Evolutionary conservation across 176 grass and related monocot genomes (phyloP).

Genomic region (Rhynchospora tenuis): DNA sequence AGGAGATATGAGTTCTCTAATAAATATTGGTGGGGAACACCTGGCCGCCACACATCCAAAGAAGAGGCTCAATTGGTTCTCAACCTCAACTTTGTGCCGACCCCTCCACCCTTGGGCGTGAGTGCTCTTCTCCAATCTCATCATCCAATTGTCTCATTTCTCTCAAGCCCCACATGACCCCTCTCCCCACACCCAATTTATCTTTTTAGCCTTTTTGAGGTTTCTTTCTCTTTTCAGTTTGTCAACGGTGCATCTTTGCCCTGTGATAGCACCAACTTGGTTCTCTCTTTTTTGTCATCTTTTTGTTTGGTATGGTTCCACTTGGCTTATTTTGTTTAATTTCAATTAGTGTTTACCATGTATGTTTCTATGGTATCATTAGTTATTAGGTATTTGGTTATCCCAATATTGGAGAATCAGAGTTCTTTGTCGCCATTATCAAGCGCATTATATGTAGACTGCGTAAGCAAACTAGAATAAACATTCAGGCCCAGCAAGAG

Average conservation of each 20-base stretch:
- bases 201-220: background rate
- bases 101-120: background rate
- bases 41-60: background rate
- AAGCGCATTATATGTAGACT: background rate
- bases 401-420: background rate
- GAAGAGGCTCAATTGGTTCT: background rate
- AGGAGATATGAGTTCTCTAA: background rate
- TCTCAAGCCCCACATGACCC: slow-evolving; percentile 8
- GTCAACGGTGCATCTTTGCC: slow-evolving; percentile 19
- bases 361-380: background rate
- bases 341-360: background rate
- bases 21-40: background rate
- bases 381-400: background rate
- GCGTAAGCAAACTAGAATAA: background rate
- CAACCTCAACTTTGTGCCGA: slow-evolving; percentile 5
- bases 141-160: background rate
- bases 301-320: slow-evolving; percentile 19
- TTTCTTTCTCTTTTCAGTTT: slow-evolving; percentile 15
- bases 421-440: background rate
- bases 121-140: background rate
- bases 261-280: slow-evolving; percentile 13
- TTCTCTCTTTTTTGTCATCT: background rate
- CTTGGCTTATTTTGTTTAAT: background rate
- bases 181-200: background rate
- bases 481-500: background rate